Percentiles rank a stretch among this genome's conserved stretches.
These are phyloP conservation scores for Colletotrichum sp. DNA, from an alignment of 2,329 filamentous ascomycete genomes.

Conservation along the genomic window DNA sequence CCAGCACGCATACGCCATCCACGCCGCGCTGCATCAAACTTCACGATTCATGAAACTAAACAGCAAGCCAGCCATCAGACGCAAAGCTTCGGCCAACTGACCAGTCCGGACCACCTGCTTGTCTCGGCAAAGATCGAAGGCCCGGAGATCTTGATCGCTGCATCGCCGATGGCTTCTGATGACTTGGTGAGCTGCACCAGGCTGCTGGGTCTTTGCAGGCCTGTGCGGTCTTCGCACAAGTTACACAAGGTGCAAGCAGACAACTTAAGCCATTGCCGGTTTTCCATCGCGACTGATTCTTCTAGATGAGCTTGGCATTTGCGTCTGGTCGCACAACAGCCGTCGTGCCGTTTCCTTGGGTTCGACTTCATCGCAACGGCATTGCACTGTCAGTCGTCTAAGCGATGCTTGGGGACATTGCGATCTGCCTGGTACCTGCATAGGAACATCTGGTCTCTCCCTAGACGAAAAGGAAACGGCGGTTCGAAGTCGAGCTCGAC, in stretches of 20 bases:
- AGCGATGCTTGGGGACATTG: background rate
- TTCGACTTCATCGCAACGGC: background rate
- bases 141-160: constrained; percentile 10
- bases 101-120: background rate
- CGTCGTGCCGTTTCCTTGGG: background rate
- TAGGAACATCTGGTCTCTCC: background rate
- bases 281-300: background rate
- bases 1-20: background rate
- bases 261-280: background rate
- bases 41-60: background rate
- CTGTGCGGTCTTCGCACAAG: background rate
- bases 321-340: background rate
- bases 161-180: background rate
- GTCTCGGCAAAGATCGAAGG: constrained; percentile 15
- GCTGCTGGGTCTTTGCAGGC: background rate
- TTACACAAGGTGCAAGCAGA: background rate
- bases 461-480: background rate
- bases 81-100: background rate
- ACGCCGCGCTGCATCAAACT: background rate
- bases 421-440: background rate
- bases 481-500: background rate
- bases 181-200: background rate
- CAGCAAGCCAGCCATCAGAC: background rate
- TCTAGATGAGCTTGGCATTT: background rate
- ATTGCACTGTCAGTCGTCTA: background rate